phyloP scores from a whole-genome alignment of 1,284 basidiomycete species.

The Boletus holoroseus region DNA sequence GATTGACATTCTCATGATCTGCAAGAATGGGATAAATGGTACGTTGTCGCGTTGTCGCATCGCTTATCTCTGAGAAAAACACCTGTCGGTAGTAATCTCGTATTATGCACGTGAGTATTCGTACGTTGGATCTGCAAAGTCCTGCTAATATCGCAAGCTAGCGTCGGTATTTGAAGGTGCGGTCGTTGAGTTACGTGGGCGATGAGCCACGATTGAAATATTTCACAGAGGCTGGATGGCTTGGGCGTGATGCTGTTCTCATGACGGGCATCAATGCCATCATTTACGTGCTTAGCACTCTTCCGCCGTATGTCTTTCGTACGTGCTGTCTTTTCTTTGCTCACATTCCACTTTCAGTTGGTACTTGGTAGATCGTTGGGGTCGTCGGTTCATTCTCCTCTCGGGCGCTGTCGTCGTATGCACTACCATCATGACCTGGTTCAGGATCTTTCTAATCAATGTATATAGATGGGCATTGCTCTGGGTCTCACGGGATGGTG shows the following conservation, averaged over 20 bases:
- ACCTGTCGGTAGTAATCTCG: constrained; percentile 64
- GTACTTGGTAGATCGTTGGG: constrained; percentile 93
- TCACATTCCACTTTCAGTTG: constrained; percentile 50
- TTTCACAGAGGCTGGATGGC: constrained; percentile 86
- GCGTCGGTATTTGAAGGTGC: constrained; percentile 81
- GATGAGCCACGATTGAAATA: constrained; percentile 5
- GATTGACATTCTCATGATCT: constrained; percentile 13
- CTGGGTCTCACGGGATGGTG: constrained; percentile 83
- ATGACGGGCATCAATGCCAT: constrained; percentile 96
- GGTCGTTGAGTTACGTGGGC: background rate
- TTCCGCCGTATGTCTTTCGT: constrained; percentile 61
- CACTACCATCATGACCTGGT: constrained; percentile 13
- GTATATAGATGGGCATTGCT: constrained; percentile 67
- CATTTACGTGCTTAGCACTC: constrained; percentile 79
- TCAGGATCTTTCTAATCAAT: constrained; percentile 4
- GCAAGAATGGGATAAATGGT: constrained; percentile 87
- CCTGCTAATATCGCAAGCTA: constrained; percentile 28
- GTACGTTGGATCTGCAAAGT: constrained; percentile 7
- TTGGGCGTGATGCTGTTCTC: constrained; percentile 91
- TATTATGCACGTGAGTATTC: constrained; percentile 82
- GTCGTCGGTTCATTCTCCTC: constrained; percentile 85
- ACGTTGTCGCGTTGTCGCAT: constrained; percentile 20
- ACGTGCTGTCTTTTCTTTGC: background rate
- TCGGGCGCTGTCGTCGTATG: constrained; percentile 82
- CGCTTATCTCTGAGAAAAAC: constrained; percentile 6